A percentile compares a stretch with the other conserved stretches of the same genome.
These are phyloP conservation scores for Silene uniflora DNA, from an alignment of 148 eudicot species.

Conservation along the genomic window DNA sequence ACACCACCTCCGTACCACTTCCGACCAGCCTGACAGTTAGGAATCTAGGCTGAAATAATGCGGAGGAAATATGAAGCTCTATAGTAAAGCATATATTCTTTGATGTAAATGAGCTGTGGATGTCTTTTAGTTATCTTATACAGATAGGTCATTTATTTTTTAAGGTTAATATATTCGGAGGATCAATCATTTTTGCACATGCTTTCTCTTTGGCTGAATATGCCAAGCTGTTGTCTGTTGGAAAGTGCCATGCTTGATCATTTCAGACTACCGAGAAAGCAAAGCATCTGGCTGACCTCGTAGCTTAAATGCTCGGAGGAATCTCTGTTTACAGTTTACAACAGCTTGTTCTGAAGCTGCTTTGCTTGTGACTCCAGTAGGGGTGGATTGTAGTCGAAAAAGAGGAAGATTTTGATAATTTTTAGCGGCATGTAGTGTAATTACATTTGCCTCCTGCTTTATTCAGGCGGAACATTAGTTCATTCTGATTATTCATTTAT, in stretches of 20 bases:
- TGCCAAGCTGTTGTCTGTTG: neutral
- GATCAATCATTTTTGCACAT: conserved; percentile 15
- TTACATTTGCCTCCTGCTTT: neutral
- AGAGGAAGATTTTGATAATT: neutral
- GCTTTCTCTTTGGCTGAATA: conserved; percentile 23
- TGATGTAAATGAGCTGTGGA: conserved; percentile 31
- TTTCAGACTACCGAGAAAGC: neutral
- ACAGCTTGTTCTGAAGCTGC: neutral
- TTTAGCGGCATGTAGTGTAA: neutral
- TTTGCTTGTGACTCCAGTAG: neutral
- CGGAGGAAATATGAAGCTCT: conserved; percentile 14
- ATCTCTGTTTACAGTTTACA: neutral
- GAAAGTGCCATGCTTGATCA: neutral
- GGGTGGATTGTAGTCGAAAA: neutral
- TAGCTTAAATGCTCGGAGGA: neutral
- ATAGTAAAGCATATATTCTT: conserved; percentile 25
- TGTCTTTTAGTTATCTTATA: conserved; percentile 25
- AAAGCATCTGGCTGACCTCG: neutral
- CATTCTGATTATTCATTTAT: neutral
- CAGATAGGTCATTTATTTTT: conserved; percentile 17
- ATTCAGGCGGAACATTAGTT: neutral
- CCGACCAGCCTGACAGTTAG: conserved; percentile 23
- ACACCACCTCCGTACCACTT: conserved; percentile 9
- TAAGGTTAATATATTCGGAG: conserved; percentile 6
- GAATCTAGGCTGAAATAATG: conserved; percentile 24